phyloP scores from a whole-genome alignment of 305 asterid species.

The Stenogyne calaminthoides region DNA sequence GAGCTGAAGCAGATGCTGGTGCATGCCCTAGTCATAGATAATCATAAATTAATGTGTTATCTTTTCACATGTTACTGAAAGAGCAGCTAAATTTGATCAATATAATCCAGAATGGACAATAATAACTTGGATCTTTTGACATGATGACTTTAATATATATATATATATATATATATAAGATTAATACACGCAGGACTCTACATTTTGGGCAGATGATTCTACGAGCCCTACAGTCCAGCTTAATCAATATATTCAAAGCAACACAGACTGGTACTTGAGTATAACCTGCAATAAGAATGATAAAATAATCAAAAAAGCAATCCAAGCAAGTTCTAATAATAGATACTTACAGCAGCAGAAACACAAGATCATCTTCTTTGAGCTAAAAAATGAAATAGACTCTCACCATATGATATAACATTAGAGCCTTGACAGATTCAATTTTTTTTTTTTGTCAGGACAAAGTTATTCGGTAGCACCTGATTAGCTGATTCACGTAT shows the following conservation, averaged over 20 bases:
- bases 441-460: too few relatives aligned
- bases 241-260: not conserved
- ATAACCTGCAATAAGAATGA: constrained; percentile 78
- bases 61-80: not conserved
- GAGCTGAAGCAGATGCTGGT: constrained; percentile 81
- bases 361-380: constrained; percentile 1
- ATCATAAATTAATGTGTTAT: constrained; percentile 14
- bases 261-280: too few relatives aligned
- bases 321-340: constrained; percentile 79
- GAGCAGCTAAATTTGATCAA: constrained; percentile 11
- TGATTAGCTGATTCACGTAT: too few relatives aligned
- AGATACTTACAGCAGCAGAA: constrained; percentile 56
- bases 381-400: not conserved
- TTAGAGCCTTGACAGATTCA: too few relatives aligned
- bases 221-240: constrained; percentile 14
- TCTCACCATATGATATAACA: too few relatives aligned
- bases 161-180: too few relatives aligned
- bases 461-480: too few relatives aligned
- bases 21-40: constrained; percentile 62
- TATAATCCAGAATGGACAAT: not conserved
- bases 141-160: not conserved
- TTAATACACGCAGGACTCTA: too few relatives aligned
- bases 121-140: not conserved
- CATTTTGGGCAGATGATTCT: constrained; percentile 21
- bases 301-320: constrained; percentile 58